Conservation (phyloP, 345 rosid species). For the Isatis tinctoria region DNA sequence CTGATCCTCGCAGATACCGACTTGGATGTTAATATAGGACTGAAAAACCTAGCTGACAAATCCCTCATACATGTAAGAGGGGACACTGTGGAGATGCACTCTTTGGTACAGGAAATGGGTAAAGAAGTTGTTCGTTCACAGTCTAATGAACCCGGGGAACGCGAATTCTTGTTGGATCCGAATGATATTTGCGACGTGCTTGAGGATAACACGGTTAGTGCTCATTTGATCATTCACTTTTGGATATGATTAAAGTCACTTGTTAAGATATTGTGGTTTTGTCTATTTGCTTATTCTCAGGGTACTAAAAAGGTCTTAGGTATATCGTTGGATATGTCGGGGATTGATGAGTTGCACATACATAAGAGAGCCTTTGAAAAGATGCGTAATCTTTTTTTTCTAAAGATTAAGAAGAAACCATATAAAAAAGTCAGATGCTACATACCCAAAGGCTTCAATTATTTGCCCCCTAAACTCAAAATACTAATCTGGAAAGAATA, state of each 20-base stretch:
- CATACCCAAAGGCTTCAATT: background rate
- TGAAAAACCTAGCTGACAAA: background rate
- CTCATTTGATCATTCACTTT: background rate
- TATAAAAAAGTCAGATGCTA: background rate
- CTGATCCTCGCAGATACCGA: background rate
- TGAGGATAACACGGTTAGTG: background rate
- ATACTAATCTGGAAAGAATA: background rate
- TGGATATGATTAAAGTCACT: background rate
- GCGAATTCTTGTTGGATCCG: background rate
- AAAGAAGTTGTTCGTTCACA: background rate
- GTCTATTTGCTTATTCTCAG: background rate
- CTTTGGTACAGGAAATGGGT: constrained; percentile 1
- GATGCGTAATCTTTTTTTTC: background rate
- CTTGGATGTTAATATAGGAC: background rate
- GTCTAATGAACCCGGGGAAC: background rate
- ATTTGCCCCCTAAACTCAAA: background rate
- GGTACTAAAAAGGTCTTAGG: background rate
- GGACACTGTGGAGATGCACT: background rate
- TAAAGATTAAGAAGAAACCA: background rate
- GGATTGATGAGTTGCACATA: background rate
- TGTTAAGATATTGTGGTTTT: background rate
- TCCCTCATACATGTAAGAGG: background rate
- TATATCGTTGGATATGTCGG: background rate
- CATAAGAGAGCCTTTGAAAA: background rate
- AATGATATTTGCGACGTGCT: background rate